Base-by-base conservation (phyloP, 2,329 filamentous ascomycete species). In the Metarhizium album region DNA sequence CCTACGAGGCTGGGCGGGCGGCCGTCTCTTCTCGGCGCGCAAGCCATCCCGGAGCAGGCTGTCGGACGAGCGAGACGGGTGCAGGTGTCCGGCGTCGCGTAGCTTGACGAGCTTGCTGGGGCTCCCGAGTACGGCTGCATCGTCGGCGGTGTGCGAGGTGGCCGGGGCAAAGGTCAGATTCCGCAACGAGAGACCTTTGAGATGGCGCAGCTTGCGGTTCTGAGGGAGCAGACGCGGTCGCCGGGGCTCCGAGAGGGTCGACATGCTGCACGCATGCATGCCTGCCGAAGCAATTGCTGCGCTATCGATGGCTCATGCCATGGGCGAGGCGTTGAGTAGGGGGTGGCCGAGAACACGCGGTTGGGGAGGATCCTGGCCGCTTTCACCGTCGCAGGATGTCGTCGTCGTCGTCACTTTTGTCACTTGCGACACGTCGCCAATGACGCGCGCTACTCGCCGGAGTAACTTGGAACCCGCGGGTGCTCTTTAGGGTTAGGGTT, bases 121-220 rank as follows among this genome's bases (percentile, higher is more conserved):
- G 13, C 82, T 83, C 58, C 82, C 82, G 56, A 83, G 83, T 31
- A 88, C 80, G 33, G 85, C 78, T 31, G 82, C 84, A 59, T 90
- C 87, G 67, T 95, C 90, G 68, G 91, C 87, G 60, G 86, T 84
- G 38, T 87, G 66, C 76, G 71, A 60, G 70, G 71, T 56, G 72
- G 71, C 52, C 74, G 71, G 55, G 72, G 74, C 73, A 57, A 95
- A 83, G 54, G 82, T 83, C 42, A 96, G 74, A 66, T 96, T 96
- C 52, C 91, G 87, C 48, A 96, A 72, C 51, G 87, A 91, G 59
- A 97, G 81, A 58, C 88, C 89, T 60, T 87, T 84, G 4, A 96
- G 78, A 72, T 96, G 90, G 50, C 91, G 83, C 49, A 97, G 75
- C 66, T 86, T 90, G 65, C 90, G 87, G 66, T 95, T 96, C 76